Evolutionary conservation across 139 green algal genomes (phyloP).

Genomic region (Micractinium sp.): DNA sequence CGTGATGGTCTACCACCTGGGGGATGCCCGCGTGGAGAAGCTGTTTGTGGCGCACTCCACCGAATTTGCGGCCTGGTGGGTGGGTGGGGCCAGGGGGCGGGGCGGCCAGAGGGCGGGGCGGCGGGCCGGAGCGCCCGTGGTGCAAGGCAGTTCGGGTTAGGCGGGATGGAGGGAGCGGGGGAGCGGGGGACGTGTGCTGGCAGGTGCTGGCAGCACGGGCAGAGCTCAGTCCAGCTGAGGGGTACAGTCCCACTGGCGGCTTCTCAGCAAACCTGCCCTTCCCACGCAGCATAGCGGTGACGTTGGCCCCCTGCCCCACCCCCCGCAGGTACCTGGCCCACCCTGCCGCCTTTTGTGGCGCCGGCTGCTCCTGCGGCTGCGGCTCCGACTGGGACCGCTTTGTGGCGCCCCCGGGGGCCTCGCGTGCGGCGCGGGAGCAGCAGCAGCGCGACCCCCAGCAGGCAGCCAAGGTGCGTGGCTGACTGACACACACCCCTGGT

Average conservation of each 20-base stretch:
- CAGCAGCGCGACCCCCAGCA: not conserved
- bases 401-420: not conserved
- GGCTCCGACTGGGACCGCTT: conserved; percentile 34
- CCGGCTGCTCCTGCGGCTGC: conserved; percentile 5
- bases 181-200: too few species aligned
- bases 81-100: not conserved
- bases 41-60: conserved; percentile 23
- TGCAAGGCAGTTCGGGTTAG: too few species aligned
- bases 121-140: not conserved
- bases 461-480: not conserved
- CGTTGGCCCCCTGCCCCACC: not conserved
- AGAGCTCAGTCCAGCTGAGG: too few species aligned
- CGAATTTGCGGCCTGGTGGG: conserved; percentile 29
- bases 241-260: too few species aligned
- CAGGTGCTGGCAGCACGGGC: too few species aligned
- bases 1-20: conserved; percentile 37
- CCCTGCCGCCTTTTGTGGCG: not conserved
- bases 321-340: conserved; percentile 30
- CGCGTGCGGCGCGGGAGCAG: not conserved
- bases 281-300: too few species aligned
- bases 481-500: not conserved
- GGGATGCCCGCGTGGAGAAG: conserved; percentile 5
- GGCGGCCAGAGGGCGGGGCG: not conserved
- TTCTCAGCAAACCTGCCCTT: too few species aligned
- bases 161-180: too few species aligned